Conservation (phyloP, 352 stramenopile species). For the Pythium angustatum region DNA sequence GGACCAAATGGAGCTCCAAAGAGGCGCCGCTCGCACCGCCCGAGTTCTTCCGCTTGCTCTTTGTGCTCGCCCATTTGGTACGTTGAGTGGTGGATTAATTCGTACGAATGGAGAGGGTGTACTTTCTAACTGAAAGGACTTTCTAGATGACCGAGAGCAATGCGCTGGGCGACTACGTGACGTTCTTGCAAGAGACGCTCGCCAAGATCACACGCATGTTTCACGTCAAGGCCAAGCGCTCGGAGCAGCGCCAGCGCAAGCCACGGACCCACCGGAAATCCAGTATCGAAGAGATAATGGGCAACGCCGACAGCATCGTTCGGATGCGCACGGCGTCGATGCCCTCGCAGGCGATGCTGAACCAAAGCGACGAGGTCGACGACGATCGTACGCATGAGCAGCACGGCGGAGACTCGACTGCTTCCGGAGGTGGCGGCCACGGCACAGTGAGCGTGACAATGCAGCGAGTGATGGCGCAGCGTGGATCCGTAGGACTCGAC, state of each 20-base stretch:
- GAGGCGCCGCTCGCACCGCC: slow-evolving; percentile 50
- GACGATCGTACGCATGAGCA: too few species aligned
- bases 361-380: not conserved
- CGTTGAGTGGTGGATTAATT: not conserved
- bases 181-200: slow-evolving; percentile 76
- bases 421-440: not conserved
- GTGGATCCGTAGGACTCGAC: not conserved
- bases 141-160: slow-evolving; percentile 75
- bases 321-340: slow-evolving; percentile 13
- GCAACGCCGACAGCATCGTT: not conserved
- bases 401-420: not conserved
- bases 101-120: not conserved
- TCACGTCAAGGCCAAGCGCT: slow-evolving; percentile 42
- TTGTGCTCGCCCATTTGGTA: slow-evolving; percentile 77
- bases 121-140: not conserved
- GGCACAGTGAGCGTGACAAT: slow-evolving; percentile 26
- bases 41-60: slow-evolving; percentile 70
- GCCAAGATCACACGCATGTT: slow-evolving; percentile 49
- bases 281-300: slow-evolving; percentile 29
- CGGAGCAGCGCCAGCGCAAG: slow-evolving; percentile 28
- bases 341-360: not conserved
- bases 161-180: slow-evolving; percentile 65
- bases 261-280: slow-evolving; percentile 33
- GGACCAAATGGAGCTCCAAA: slow-evolving; percentile 69
- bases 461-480: slow-evolving; percentile 16